Evolutionary conservation across 2,329 filamentous ascomycete genomes (phyloP).

Genomic region (Sporothrix pseudoabietina): DNA sequence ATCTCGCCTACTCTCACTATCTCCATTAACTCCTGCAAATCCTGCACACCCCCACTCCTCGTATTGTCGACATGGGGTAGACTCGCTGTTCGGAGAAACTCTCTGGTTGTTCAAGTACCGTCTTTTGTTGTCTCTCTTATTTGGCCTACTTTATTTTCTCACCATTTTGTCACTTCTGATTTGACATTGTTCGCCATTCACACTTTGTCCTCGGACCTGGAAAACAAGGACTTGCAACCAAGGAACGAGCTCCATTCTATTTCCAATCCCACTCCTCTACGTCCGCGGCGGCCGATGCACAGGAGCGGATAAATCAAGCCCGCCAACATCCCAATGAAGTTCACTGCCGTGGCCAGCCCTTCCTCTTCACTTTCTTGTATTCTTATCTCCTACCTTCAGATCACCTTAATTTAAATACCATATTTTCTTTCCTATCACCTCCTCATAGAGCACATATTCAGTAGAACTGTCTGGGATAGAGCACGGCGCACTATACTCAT

Average conservation of each 20-base stretch:
- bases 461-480: background rate
- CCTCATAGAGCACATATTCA: background rate
- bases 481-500: background rate
- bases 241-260: background rate
- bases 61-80: background rate
- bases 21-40: background rate
- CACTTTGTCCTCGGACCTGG: background rate
- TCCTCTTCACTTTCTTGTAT: background rate
- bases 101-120: background rate
- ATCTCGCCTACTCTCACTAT: background rate
- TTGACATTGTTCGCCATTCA: background rate
- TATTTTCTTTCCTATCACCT: background rate
- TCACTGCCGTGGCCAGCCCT: background rate
- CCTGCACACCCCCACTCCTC: background rate
- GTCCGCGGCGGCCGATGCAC: background rate
- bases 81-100: conserved; percentile 6
- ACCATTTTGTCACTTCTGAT: background rate
- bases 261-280: background rate
- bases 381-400: background rate
- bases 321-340: conserved; percentile 2
- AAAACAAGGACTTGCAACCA: background rate
- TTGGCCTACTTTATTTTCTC: background rate
- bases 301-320: conserved; percentile 11
- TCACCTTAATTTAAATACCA: background rate
- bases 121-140: background rate